Conservation (phyloP, 495 filamentous ascomycete genomes). For the Aspergillus sclerotiicarbonarius region DNA sequence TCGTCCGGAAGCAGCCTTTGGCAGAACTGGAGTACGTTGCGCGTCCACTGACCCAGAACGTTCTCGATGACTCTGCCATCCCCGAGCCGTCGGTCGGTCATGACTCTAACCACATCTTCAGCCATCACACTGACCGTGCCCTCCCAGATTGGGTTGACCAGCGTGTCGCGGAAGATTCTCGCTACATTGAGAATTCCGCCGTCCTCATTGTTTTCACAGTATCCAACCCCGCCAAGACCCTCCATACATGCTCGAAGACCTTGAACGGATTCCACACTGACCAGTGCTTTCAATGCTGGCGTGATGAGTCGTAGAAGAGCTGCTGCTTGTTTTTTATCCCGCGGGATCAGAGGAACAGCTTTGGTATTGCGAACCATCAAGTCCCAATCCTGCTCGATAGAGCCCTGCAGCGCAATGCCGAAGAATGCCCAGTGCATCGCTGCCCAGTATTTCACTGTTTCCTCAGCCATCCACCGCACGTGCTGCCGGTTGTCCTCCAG, state of each 20-base stretch:
- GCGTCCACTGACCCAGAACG: background rate
- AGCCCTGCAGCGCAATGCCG: constrained; percentile 55
- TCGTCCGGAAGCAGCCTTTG: no score
- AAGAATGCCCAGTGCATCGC: constrained; percentile 61
- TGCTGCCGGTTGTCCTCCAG: constrained; percentile 59
- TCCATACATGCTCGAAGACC: constrained; percentile 66
- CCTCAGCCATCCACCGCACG: constrained; percentile 57
- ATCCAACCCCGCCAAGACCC: constrained; percentile 72
- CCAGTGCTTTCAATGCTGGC: constrained; percentile 63
- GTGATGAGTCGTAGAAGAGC: constrained; percentile 63
- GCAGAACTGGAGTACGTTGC: no score
- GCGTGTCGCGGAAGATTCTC: constrained; percentile 61
- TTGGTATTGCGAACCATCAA: background rate
- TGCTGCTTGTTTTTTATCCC: constrained; percentile 23
- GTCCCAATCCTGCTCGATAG: constrained; percentile 40
- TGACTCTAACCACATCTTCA: background rate
- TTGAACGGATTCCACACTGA: constrained; percentile 52
- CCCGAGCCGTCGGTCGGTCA: background rate
- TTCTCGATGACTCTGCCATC: background rate
- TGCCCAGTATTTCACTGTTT: constrained; percentile 53
- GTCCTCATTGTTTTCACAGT: constrained; percentile 53
- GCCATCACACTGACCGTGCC: constrained; percentile 71
- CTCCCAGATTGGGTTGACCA: constrained; percentile 71
- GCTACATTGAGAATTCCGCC: constrained; percentile 60
- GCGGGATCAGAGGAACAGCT: constrained; percentile 25